A percentile compares a stretch with the other conserved stretches of the same genome.
These are phyloP conservation scores for Thielaviopsis euricoi DNA, from an alignment of 2,329 filamentous ascomycete genomes.

Conservation along the genomic window DNA sequence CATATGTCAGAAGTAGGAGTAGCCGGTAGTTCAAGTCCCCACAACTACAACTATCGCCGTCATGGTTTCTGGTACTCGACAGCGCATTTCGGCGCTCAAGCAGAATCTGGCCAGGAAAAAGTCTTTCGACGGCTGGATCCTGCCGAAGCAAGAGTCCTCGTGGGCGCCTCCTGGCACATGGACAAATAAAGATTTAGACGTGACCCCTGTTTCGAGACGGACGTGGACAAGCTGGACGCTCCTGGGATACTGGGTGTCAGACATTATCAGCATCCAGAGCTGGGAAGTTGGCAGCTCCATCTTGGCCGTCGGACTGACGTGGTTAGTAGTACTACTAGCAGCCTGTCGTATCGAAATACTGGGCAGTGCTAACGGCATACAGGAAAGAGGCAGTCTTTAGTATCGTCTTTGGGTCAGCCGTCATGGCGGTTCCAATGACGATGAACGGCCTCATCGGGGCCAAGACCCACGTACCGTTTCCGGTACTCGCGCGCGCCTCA, in stretches of 20 bases:
- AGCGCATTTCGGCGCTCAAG: background rate
- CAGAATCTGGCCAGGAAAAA: background rate
- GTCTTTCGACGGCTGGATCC: background rate
- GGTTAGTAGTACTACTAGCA: slow-evolving; percentile 17
- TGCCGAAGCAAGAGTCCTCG: background rate
- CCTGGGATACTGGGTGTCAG: slow-evolving; percentile 16
- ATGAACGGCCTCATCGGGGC: background rate
- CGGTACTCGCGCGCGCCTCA: slow-evolving; percentile 17
- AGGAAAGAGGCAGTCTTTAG: background rate
- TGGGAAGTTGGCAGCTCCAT: slow-evolving; percentile 15
- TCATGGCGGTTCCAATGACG: background rate
- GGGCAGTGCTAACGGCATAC: background rate
- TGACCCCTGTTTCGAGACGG: background rate
- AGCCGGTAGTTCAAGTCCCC: background rate
- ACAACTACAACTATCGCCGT: background rate
- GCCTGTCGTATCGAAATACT: slow-evolving; percentile 18
- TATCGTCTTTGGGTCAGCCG: background rate
- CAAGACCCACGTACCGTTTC: background rate
- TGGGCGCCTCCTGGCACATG: background rate
- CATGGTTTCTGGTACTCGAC: background rate
- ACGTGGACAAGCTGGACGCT: slow-evolving; percentile 16
- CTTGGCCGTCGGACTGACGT: slow-evolving; percentile 15
- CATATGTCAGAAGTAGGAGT: too few species aligned
- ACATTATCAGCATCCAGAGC: slow-evolving; percentile 15
- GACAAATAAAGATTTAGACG: background rate